Conservation (phyloP, 768 basidiomycete genomes). For the Serpula lacrymans region DNA sequence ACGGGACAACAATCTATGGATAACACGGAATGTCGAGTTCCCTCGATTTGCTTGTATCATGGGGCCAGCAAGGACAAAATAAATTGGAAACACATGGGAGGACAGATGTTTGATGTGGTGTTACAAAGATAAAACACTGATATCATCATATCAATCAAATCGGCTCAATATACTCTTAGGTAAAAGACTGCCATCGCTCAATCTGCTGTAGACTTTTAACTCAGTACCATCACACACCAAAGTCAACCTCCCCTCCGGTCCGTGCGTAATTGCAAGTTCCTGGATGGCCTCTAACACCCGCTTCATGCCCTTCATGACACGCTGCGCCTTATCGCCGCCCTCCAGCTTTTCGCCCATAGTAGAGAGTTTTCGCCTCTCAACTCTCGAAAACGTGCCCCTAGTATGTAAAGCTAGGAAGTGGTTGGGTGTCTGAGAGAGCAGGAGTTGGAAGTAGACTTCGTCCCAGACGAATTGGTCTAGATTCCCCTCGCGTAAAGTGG, state of each 20-base stretch:
- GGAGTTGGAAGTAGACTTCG: slow-evolving; percentile 55
- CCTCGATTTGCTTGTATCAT: no score
- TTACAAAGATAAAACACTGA: no score
- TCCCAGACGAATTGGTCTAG: slow-evolving; percentile 40
- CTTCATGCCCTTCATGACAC: slow-evolving; percentile 27
- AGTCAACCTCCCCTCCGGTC: slow-evolving; percentile 44
- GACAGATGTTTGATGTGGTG: no score
- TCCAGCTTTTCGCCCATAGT: slow-evolving; percentile 4
- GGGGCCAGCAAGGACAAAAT: no score
- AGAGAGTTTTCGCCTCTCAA: slow-evolving; percentile 39
- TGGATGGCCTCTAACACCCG: slow-evolving; percentile 33
- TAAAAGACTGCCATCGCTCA: slow-evolving; percentile 37
- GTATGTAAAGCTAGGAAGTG: slow-evolving; percentile 53
- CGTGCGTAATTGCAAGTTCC: slow-evolving; percentile 42
- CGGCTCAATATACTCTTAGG: slow-evolving; percentile 46
- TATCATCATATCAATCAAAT: no score
- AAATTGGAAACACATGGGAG: no score
- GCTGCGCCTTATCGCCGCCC: slow-evolving; percentile 22
- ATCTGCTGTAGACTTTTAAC: slow-evolving; percentile 45
- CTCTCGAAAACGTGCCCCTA: slow-evolving; percentile 42
- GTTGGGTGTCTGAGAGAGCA: slow-evolving; percentile 56
- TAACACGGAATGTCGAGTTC: no score
- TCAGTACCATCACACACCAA: slow-evolving; percentile 41
- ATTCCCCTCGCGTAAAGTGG: slow-evolving; percentile 14
- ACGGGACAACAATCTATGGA: no score